Percentiles rank a stretch among this genome's conserved stretches.
These are phyloP conservation scores for Pythium chondricola DNA, from an alignment of 352 stramenopile species.

Conservation along the genomic window DNA sequence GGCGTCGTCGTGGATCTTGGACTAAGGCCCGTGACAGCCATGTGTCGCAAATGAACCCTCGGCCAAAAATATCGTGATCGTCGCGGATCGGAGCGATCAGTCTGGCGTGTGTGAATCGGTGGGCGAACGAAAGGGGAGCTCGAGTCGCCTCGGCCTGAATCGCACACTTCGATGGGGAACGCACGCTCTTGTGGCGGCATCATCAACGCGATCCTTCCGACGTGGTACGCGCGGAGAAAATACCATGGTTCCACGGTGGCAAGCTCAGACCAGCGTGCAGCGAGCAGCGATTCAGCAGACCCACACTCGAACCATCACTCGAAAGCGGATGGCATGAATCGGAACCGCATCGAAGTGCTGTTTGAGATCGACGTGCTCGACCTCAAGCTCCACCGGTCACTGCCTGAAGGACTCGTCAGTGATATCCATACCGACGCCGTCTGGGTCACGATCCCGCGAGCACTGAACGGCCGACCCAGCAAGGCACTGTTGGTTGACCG, in stretches of 20 bases:
- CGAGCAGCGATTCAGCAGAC: not conserved
- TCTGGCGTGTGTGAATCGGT: too few relatives aligned
- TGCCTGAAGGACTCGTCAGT: not conserved
- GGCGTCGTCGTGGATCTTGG: constrained; percentile 69
- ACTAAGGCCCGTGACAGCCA: constrained; percentile 55
- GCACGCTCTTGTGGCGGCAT: too few relatives aligned
- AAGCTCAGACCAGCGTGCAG: too few relatives aligned
- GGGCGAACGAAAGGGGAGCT: too few relatives aligned
- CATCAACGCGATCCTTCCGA: too few relatives aligned
- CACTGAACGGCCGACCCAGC: constrained; percentile 1
- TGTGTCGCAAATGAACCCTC: constrained; percentile 58
- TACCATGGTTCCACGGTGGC: too few relatives aligned
- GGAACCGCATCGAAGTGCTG: constrained; percentile 1
- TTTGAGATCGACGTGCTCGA: constrained; percentile 14
- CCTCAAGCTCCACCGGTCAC: not conserved
- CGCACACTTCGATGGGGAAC: too few relatives aligned
- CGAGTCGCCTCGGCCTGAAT: too few relatives aligned
- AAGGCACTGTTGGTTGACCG: constrained; percentile 14
- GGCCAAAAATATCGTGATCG: too few relatives aligned
- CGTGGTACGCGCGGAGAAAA: too few relatives aligned
- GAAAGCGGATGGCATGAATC: not conserved
- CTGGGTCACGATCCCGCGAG: constrained; percentile 15
- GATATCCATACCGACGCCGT: constrained; percentile 12
- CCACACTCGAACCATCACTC: too few relatives aligned
- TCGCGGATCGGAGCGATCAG: too few relatives aligned